A percentile compares a stretch with the other conserved stretches of the same genome.
Evolutionary conservation across 2,329 filamentous ascomycete genomes (phyloP).

Genomic region (Alternaria longipes): DNA sequence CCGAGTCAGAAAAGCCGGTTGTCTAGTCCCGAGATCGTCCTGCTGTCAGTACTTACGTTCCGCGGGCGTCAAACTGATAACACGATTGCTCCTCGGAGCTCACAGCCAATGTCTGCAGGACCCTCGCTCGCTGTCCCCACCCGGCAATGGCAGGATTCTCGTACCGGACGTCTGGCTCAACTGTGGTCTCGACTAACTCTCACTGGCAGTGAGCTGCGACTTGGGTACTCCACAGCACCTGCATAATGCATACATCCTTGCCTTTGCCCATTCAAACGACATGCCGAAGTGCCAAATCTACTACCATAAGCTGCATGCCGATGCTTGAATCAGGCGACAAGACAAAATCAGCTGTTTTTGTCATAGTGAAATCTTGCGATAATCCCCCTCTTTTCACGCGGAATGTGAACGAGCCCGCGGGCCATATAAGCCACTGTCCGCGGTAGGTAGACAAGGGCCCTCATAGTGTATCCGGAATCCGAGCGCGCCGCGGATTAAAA

Average conservation of each 20-base stretch:
- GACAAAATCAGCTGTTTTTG: background rate
- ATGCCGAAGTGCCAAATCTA: conserved; percentile 4
- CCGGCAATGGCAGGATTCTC: background rate
- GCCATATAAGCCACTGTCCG: background rate
- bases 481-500: background rate
- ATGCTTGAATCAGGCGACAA: conserved; percentile 10
- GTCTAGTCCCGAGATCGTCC: background rate
- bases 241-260: conserved; percentile 2
- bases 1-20: background rate
- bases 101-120: background rate
- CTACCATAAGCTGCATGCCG: background rate
- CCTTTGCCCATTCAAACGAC: conserved; percentile 4
- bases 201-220: background rate
- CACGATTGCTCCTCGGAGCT: background rate
- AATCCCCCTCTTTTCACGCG: background rate
- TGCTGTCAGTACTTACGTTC: background rate
- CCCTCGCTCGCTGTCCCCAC: background rate
- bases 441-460: background rate
- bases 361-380: background rate
- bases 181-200: background rate
- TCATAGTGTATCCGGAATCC: background rate
- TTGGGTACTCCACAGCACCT: conserved; percentile 4
- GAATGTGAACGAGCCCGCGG: background rate
- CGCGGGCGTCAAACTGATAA: conserved; percentile 8
- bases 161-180: background rate